A percentile compares a stretch with the other conserved stretches of the same genome.
Evolutionary conservation across 371 early-diverging fungal species (phyloP).

Genomic region (Mucor ambiguus): DNA sequence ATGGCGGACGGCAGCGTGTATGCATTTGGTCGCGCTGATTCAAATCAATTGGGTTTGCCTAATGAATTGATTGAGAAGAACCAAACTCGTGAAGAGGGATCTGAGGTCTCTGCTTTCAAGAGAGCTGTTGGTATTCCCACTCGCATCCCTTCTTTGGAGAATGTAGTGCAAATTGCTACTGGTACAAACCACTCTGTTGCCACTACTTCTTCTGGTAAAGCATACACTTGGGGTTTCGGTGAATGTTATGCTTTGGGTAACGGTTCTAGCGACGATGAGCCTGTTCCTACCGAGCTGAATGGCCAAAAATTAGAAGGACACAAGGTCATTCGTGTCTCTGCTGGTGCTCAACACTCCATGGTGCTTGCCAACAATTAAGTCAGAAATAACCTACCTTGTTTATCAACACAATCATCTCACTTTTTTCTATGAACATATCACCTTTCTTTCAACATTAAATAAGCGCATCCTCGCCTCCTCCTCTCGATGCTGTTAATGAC

Average conservation of each 20-base stretch:
- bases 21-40: slow-evolving; percentile 89
- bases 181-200: slow-evolving; percentile 92
- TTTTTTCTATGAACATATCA: not conserved
- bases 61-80: slow-evolving; percentile 27
- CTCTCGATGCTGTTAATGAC: too few relatives aligned
- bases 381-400: not conserved
- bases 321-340: slow-evolving; percentile 58
- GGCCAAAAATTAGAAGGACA: slow-evolving; percentile 63
- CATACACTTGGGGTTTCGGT: slow-evolving; percentile 94
- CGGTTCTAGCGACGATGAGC: slow-evolving; percentile 71
- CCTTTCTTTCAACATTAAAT: not conserved
- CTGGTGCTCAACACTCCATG: slow-evolving; percentile 80
- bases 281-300: slow-evolving; percentile 48
- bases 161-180: slow-evolving; percentile 67
- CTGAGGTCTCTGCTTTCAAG: slow-evolving; percentile 50
- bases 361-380: slow-evolving; percentile 45
- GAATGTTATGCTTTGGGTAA: slow-evolving; percentile 77
- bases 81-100: slow-evolving; percentile 25
- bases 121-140: slow-evolving; percentile 65
- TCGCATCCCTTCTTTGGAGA: slow-evolving; percentile 44
- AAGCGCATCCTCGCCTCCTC: not conserved
- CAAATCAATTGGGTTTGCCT: slow-evolving; percentile 91
- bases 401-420: slow-evolving; percentile 1
- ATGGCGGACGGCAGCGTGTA: slow-evolving; percentile 74
- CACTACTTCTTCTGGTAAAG: slow-evolving; percentile 64